phyloP scores from a whole-genome alignment of 129 eudicot species.

The Dittrichia graveolens region DNA sequence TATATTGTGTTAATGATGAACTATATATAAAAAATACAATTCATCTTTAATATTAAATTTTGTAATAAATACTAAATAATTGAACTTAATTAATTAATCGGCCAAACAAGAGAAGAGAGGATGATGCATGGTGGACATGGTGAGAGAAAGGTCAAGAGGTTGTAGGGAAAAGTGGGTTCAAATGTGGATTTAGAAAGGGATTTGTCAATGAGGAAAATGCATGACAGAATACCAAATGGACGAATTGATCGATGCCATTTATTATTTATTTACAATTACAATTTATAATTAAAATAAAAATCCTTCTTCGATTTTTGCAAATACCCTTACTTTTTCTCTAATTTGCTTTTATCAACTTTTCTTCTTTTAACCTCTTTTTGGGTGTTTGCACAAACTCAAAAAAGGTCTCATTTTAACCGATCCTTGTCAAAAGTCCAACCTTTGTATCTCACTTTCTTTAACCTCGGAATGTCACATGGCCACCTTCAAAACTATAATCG shows the following conservation, averaged over 20 bases:
- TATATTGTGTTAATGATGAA: too few relatives aligned
- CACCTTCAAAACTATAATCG: too few relatives aligned
- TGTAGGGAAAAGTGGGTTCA: slow-evolving; percentile 61
- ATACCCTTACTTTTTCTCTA: slow-evolving; percentile 4
- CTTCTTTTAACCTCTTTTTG: slow-evolving; percentile 13
- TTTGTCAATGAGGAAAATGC: slow-evolving; percentile 40
- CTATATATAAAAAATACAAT: too few relatives aligned
- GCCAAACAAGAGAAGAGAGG: neutral
- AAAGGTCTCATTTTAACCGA: slow-evolving; percentile 22
- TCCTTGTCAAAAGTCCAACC: slow-evolving; percentile 2
- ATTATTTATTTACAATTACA: too few relatives aligned
- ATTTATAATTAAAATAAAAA: too few relatives aligned
- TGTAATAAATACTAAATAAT: neutral
- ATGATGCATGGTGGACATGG: neutral
- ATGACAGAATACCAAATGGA: slow-evolving; percentile 50
- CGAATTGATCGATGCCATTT: too few relatives aligned
- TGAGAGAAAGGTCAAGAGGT: slow-evolving; percentile 20
- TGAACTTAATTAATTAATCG: neutral
- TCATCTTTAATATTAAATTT: neutral
- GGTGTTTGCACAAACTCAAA: slow-evolving; percentile 15
- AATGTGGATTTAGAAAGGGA: slow-evolving; percentile 38
- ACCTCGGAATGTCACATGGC: neutral
- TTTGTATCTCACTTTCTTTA: neutral
- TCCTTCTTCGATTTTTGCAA: slow-evolving; percentile 24
- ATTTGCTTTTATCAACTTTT: slow-evolving; percentile 31